Evolutionary conservation across 192 early-diverging fungal species (phyloP), one percentile per base, ranked within the genome.

Genomic region (Coemansia umbellata): DNA sequence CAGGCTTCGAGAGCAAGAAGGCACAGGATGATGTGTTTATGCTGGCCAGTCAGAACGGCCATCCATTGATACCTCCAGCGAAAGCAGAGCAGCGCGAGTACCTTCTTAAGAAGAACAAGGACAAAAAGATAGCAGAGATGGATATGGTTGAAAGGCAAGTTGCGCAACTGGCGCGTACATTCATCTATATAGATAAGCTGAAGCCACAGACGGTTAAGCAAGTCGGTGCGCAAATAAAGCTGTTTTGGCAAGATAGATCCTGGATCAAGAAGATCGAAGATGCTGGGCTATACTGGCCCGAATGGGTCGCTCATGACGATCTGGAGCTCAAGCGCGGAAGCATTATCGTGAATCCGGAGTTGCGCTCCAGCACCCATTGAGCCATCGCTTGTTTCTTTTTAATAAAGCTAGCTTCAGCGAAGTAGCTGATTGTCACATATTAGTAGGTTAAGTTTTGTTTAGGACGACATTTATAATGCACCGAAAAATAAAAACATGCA

Each of bases 131-230:
- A 40, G 54, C 31, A 0, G 66, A 76, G 1, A 60, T 53, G 60
- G 73, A 76, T n/a, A 69, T 60, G 48, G 41, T 55, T 15, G 73
- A 76, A 37, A 21, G 58, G 9, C 56, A 76, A 54, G 37, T 76
- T 26, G 73, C 73, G 2, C 73, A 76, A 62, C 54, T 76, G 15
- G 65, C 66, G 9, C 47, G 73, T 18, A 47, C 61, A 18, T 24
- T 76, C 8, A 47, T 76, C 9, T 76, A 76, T 8, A 52, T 65
- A 45, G 66, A 76, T 31, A n/a, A 47, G 2, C 19, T 58, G 7
- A 45, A 37, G 23, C 45, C 66, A 13, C 14, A 45, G 5, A 27
- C 4, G 6, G 43, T 9, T 8, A n/a, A 28, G n/a, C 35, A 42
- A 4, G 31, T 64, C 4, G 28, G n/a, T 0, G 37, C 26, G 4